These are phyloP conservation scores for Irpex sp. DNA, from an alignment of 1,284 basidiomycete species.

Conservation along the genomic window DNA sequence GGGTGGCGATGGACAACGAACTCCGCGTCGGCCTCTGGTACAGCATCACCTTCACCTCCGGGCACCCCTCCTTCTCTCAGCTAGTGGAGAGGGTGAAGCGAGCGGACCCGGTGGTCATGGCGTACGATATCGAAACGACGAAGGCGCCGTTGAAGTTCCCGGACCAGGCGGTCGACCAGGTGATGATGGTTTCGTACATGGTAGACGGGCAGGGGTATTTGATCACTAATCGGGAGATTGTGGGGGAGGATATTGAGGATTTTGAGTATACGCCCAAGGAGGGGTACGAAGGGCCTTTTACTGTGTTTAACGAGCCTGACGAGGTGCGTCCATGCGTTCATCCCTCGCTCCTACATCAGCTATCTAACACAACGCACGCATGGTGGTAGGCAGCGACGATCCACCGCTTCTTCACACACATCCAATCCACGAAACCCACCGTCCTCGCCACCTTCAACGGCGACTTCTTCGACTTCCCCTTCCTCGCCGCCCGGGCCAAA, in stretches of 20 bases:
- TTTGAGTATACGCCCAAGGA: slow-evolving; percentile 99
- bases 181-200: slow-evolving; percentile 99
- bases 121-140: slow-evolving; percentile 98
- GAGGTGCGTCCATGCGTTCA: slow-evolving; percentile 56
- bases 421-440: slow-evolving; percentile 92
- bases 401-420: slow-evolving; percentile 89
- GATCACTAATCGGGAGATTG: slow-evolving; percentile 97
- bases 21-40: slow-evolving; percentile 99
- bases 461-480: slow-evolving; percentile 99
- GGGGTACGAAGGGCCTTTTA: slow-evolving; percentile 97
- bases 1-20: slow-evolving; percentile 99
- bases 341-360: not conserved
- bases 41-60: slow-evolving; percentile 78
- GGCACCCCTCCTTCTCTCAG: slow-evolving; percentile 73
- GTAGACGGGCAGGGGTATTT: slow-evolving; percentile 95
- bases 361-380: not conserved
- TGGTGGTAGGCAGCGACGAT: slow-evolving; percentile 84
- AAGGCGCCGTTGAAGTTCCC: slow-evolving; percentile 99
- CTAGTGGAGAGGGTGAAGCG: slow-evolving; percentile 91
- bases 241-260: slow-evolving; percentile 96
- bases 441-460: slow-evolving; percentile 99
- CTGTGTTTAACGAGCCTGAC: slow-evolving; percentile 92
- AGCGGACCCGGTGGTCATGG: slow-evolving; percentile 99
- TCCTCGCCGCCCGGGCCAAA: slow-evolving; percentile 86
- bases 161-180: slow-evolving; percentile 92